Evolutionary conservation across 2,329 filamentous ascomycete species (phyloP).

Genomic region (Claviceps sp.): DNA sequence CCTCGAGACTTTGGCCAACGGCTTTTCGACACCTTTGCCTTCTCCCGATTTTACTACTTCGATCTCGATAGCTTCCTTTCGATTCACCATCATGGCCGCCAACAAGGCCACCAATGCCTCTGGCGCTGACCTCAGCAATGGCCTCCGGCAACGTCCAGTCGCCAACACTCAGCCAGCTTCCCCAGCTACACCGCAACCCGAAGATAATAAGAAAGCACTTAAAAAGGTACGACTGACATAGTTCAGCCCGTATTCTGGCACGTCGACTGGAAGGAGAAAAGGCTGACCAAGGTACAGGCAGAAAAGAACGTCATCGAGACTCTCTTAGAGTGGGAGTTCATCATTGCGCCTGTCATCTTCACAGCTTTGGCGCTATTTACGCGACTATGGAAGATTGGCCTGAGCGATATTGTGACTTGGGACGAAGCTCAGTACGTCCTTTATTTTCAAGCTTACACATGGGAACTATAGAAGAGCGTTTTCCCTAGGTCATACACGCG

Average conservation of each 20-base stretch:
- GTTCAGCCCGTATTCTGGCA: neutral
- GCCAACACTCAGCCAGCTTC: constrained; percentile 25
- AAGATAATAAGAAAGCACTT: constrained; percentile 45
- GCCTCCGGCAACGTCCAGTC: constrained; percentile 38
- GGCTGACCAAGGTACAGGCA: constrained; percentile 9
- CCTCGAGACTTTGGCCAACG: neutral
- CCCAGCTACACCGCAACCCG: constrained; percentile 28
- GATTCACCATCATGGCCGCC: constrained; percentile 32
- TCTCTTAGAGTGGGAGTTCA: constrained; percentile 49
- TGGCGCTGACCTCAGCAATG: constrained; percentile 44
- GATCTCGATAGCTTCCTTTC: constrained; percentile 1
- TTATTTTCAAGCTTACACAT: neutral
- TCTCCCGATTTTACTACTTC: neutral
- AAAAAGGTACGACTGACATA: constrained; percentile 34
- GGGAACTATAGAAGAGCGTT: neutral
- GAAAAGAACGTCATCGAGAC: constrained; percentile 45
- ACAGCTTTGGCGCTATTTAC: constrained; percentile 51
- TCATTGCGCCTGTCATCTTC: constrained; percentile 49
- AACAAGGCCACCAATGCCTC: constrained; percentile 43
- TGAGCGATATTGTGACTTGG: constrained; percentile 55
- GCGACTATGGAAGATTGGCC: constrained; percentile 55
- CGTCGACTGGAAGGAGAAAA: neutral
- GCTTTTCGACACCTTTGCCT: constrained; percentile 2
- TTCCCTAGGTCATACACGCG: neutral
- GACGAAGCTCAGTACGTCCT: constrained; percentile 49